Conservation (phyloP, 345 rosid genomes). For the Lepidium sativum region DNA sequence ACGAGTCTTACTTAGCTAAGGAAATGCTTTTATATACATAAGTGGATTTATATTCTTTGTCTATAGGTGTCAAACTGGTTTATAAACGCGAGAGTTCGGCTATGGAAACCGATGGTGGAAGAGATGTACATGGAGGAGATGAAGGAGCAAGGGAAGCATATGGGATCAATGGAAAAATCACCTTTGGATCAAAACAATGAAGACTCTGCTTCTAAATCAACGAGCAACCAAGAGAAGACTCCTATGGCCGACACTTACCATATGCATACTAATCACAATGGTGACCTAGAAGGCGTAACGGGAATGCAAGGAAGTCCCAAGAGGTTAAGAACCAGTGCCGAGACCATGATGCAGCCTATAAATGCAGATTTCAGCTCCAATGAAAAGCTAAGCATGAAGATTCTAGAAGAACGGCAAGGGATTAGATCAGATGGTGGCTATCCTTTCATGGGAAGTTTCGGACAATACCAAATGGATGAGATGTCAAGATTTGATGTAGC, state of each 20-base stretch:
- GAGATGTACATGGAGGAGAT: slow-evolving; percentile 91
- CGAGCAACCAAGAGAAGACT: slow-evolving; percentile 39
- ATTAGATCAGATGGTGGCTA: slow-evolving; percentile 52
- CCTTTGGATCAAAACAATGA: slow-evolving; percentile 54
- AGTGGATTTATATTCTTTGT: not conserved
- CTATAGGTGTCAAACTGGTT: slow-evolving; percentile 96
- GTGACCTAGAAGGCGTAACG: slow-evolving; percentile 61
- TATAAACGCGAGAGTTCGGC: slow-evolving; percentile 95
- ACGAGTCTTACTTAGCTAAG: not conserved
- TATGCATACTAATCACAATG: slow-evolving; percentile 46
- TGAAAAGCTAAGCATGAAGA: slow-evolving; percentile 47
- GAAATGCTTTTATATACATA: not conserved
- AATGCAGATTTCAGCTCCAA: slow-evolving; percentile 28
- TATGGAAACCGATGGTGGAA: slow-evolving; percentile 99
- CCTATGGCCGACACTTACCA: slow-evolving; percentile 42
- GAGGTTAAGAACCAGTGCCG: slow-evolving; percentile 45
- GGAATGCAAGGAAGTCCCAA: slow-evolving; percentile 70
- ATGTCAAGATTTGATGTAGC: slow-evolving; percentile 57
- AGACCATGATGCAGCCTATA: slow-evolving; percentile 46
- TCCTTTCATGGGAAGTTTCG: slow-evolving; percentile 77
- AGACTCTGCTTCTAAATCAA: slow-evolving; percentile 53
- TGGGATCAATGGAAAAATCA: slow-evolving; percentile 51
- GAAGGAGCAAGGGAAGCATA: slow-evolving; percentile 62
- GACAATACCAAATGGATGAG: slow-evolving; percentile 85
- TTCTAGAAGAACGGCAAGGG: slow-evolving; percentile 47